Conservation (phyloP, 2,329 filamentous ascomycete genomes). For the Pseudofabraea citricarpa region DNA sequence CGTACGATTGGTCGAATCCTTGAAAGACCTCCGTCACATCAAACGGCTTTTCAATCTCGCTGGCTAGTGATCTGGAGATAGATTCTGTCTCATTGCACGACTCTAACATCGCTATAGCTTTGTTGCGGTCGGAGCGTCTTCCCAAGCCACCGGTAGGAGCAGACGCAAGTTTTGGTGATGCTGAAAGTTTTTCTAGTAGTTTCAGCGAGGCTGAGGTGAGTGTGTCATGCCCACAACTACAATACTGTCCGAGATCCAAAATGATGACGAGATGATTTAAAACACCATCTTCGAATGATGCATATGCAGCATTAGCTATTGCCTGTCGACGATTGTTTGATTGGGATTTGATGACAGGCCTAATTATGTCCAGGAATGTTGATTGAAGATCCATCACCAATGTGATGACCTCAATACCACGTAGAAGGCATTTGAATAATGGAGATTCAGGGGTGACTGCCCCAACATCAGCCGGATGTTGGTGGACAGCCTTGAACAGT, state of each 20-base stretch:
- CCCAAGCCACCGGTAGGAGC: constrained; percentile 15
- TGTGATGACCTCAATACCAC: constrained; percentile 79
- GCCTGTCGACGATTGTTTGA: constrained; percentile 51
- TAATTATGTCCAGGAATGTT: constrained; percentile 86
- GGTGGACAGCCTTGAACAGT: constrained; percentile 74
- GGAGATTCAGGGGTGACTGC: constrained; percentile 73
- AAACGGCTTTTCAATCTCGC: constrained; percentile 62
- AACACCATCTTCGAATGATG: constrained; percentile 90
- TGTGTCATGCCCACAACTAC: constrained; percentile 75
- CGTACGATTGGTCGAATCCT: constrained; percentile 65
- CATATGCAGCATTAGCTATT: constrained; percentile 70
- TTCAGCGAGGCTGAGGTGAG: constrained; percentile 77
- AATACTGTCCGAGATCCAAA: constrained; percentile 80
- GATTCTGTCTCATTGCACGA: constrained; percentile 73
- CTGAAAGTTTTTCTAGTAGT: constrained; percentile 80
- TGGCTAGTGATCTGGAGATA: constrained; percentile 69
- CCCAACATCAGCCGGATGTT: constrained; percentile 68
- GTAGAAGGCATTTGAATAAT: constrained; percentile 71
- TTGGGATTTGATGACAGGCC: constrained; percentile 69
- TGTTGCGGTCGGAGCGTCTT: constrained; percentile 57
- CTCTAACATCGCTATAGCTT: constrained; percentile 84
- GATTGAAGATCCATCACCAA: constrained; percentile 81
- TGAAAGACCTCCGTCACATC: constrained; percentile 74
- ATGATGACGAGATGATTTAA: constrained; percentile 75
- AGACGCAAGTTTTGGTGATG: constrained; percentile 57